phyloP scores from a whole-genome alignment of 306 rosid genomes.

The Sicyos baderoa region DNA sequence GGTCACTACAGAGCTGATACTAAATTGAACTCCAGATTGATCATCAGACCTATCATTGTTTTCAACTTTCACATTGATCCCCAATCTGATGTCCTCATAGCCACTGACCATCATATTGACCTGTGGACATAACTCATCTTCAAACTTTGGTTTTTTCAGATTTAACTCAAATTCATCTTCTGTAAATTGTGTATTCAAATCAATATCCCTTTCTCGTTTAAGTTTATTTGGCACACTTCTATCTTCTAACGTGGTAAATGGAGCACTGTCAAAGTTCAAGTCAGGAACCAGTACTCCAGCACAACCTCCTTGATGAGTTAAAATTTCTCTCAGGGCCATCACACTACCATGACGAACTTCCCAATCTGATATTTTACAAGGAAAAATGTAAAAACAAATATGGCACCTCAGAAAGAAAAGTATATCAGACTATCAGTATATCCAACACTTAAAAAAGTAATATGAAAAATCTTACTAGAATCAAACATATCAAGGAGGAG shows the following conservation, averaged over 20 bases:
- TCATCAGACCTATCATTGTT: constrained; percentile 37
- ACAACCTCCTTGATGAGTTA: constrained; percentile 88
- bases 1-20: constrained; percentile 35
- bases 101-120: constrained; percentile 36
- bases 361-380: constrained; percentile 55
- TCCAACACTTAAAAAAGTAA: neutral
- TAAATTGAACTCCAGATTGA: constrained; percentile 36
- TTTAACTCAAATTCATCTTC: constrained; percentile 45
- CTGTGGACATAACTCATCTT: constrained; percentile 39
- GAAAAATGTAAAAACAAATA: constrained; percentile 15
- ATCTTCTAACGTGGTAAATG: constrained; percentile 46
- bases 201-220: constrained; percentile 75
- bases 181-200: constrained; percentile 58
- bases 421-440: neutral
- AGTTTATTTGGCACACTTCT: constrained; percentile 31
- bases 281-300: constrained; percentile 67
- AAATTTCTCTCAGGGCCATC: constrained; percentile 94
- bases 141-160: constrained; percentile 62
- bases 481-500: constrained; percentile 87
- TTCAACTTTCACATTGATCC: constrained; percentile 38
- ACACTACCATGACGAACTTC: constrained; percentile 94
- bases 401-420: neutral
- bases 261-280: constrained; percentile 32
- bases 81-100: constrained; percentile 37
- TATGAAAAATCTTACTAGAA: constrained; percentile 52